Percentiles rank a stretch among this genome's conserved stretches.
Conservation (phyloP, 306 rosid genomes). For the Cucurbita moschata region DNA sequence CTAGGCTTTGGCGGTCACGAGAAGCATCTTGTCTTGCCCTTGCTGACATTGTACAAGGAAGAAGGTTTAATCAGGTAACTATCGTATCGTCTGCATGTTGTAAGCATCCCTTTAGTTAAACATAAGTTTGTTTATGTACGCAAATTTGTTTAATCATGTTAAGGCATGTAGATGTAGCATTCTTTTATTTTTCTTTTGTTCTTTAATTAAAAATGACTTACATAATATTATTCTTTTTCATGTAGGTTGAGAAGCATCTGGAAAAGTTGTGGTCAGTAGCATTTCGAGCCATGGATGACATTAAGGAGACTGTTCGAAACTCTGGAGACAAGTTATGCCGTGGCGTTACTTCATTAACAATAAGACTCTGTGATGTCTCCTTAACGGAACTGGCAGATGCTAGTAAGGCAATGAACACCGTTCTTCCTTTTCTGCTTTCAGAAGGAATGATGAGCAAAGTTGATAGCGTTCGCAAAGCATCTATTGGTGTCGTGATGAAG, state of each 20-base stretch:
- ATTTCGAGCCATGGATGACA: slow-evolving; percentile 94
- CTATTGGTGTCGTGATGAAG: slow-evolving; percentile 83
- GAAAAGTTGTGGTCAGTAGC: slow-evolving; percentile 69
- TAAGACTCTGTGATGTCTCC: slow-evolving; percentile 81
- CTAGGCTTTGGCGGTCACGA: slow-evolving; percentile 96
- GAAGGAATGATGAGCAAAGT: slow-evolving; percentile 95
- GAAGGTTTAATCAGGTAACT: slow-evolving; percentile 65
- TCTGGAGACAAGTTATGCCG: slow-evolving; percentile 88
- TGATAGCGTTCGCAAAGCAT: slow-evolving; percentile 72
- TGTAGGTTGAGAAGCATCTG: slow-evolving; percentile 69
- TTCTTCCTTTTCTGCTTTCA: slow-evolving; percentile 73
- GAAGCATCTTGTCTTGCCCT: slow-evolving; percentile 90
- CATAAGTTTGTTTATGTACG: not conserved
- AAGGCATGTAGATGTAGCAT: not conserved
- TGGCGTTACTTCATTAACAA: slow-evolving; percentile 51
- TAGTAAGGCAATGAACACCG: slow-evolving; percentile 71
- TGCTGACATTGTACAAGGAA: slow-evolving; percentile 84
- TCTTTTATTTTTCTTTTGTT: not conserved
- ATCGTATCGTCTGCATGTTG: not conserved
- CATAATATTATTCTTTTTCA: not conserved
- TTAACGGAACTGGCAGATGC: slow-evolving; percentile 63
- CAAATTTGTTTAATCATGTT: not conserved
- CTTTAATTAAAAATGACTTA: not conserved
- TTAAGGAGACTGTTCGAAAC: slow-evolving; percentile 84
- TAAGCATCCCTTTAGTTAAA: not conserved